Base-by-base conservation (phyloP, 225 moss, liverwort and hornwort species). In the Straminergon stramineum region DNA sequence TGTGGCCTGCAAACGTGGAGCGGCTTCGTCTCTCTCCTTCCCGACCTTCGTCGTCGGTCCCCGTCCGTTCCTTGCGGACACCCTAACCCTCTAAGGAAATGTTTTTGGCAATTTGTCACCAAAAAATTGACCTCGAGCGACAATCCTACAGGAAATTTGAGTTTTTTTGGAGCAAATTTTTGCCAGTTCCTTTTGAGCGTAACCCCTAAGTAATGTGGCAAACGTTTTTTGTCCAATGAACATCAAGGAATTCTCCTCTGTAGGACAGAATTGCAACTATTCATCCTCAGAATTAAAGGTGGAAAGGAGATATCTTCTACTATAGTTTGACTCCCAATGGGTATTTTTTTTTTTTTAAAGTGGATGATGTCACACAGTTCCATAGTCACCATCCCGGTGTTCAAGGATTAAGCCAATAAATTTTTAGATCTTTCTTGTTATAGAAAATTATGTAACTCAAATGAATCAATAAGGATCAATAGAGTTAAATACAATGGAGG, bases 351-450 rank as follows among this genome's bases (percentile, higher is more conserved):
- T n/a, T n/a, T n/a, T n/a, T n/a, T n/a, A n/a, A n/a, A n/a, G n/a
- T n/a, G n/a, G n/a, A n/a, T n/a, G n/a, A n/a, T n/a, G n/a, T n/a
- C n/a, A n/a, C n/a, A n/a, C n/a, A n/a, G n/a, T n/a, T n/a, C n/a
- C n/a, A n/a, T n/a, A n/a, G n/a, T n/a, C n/a, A n/a, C n/a, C n/a
- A n/a, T n/a, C n/a, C n/a, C n/a, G n/a, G n/a, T n/a, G n/a, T n/a
- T n/a, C n/a, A n/a, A n/a, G n/a, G 2, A 0, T 74, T 17, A 0
- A 10, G 10, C 3, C 0, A 6, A 17, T 6, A 17, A 10, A 30
- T 73, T 11, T 0, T 0, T 3, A 30, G 0, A 45, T 17, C 0
- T 74, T 30, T 45, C 3, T 17, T 17, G 2, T 17, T 10, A 3
- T 17, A 74, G 6, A 17, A 45, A 74, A 51, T 51, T 75, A 19